Percentiles rank a stretch among this genome's conserved stretches.
Evolutionary conservation across 2,329 filamentous ascomycete genomes (phyloP).

Genomic region (Pyrenophora graminea): DNA sequence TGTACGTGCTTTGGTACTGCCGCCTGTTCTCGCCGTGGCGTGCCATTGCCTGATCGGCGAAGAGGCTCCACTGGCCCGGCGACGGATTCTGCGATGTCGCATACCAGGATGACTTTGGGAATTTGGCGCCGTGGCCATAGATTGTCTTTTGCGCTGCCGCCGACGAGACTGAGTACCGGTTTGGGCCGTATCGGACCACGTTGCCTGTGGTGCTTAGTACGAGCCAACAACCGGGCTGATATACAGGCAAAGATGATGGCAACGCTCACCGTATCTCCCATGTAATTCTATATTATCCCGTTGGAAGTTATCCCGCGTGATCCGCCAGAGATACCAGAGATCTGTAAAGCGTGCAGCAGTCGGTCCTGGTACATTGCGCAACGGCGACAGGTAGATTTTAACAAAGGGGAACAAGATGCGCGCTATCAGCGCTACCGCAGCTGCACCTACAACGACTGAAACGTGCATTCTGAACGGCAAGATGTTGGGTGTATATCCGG

Average conservation of each 20-base stretch:
- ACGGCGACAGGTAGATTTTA: constrained; percentile 7
- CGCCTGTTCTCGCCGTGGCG: constrained; percentile 45
- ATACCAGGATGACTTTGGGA: constrained; percentile 28
- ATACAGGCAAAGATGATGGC: neutral
- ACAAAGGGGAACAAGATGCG: constrained; percentile 11
- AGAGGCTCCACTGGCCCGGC: constrained; percentile 41
- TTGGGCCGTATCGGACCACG: constrained; percentile 14
- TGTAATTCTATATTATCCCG: constrained; percentile 19
- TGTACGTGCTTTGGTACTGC: constrained; percentile 23
- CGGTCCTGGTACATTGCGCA: constrained; percentile 16
- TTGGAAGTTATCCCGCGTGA: constrained; percentile 10
- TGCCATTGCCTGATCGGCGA: constrained; percentile 44
- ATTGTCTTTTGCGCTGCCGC: constrained; percentile 18
- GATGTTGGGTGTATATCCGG: too few species aligned
- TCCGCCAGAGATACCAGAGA: constrained; percentile 18
- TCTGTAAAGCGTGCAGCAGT: constrained; percentile 14
- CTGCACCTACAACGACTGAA: constrained; percentile 1
- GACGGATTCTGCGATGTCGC: constrained; percentile 16
- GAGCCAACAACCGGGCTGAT: too few species aligned
- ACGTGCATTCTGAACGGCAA: constrained; percentile 7
- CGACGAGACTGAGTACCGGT: constrained; percentile 13
- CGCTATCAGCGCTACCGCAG: constrained; percentile 5
- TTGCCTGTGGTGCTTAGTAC: constrained; percentile 1
- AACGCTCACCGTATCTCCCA: constrained; percentile 8
- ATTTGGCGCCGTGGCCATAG: constrained; percentile 26